Evolutionary conservation across 2,329 filamentous ascomycete species (phyloP), one percentile per base, ranked within the genome.

Genomic region (Cordyceps javanica): DNA sequence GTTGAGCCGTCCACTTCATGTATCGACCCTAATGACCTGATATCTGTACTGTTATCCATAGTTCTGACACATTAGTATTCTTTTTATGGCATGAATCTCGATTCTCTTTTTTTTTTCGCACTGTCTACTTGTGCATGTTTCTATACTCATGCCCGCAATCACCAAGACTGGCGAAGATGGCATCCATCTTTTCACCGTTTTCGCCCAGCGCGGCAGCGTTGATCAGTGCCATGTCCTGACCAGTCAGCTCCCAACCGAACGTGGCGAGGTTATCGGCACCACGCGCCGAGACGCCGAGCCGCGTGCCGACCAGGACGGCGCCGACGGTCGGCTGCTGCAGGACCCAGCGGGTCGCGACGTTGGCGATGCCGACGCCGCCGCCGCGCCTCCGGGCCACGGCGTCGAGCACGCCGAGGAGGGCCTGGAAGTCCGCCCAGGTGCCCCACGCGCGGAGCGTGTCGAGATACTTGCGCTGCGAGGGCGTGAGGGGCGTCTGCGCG

Each of bases 311-410:
- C 34, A 80, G 76, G 1, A 79, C 75, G 1, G 77, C 77, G 3
- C 74, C 77, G 0, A 81, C 77, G 52, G 70, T 70, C 3, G 72
- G 68, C 55, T 77, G 71, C 59, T 81, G 77, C 16, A 80, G 67
- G 0, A 81, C 75, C 73, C 76, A 80, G 60, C 77, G 68, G 8
- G 71, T 73, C 1, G 77, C 77, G 1, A 80, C 76, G 11, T 73
- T 75, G 0, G 77, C 71, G 19, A 79, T 67, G 2, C 69, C 68
- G 2, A 77, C 34, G 4, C 34, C 34, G 13, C 30, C 73, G 0
- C 60, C 49, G 59, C 80, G 68, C 48, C 73, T 76, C n/a, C 59
- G 59, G 0, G 72, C 74, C n/a, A 79, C 70, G 0, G 34, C 41
- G 3, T 65, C 63, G 16, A 81, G 66, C 4, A 67, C 67, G 7